Base-by-base conservation (phyloP, 2,329 filamentous ascomycete genomes). In the Botrytis porri region DNA sequence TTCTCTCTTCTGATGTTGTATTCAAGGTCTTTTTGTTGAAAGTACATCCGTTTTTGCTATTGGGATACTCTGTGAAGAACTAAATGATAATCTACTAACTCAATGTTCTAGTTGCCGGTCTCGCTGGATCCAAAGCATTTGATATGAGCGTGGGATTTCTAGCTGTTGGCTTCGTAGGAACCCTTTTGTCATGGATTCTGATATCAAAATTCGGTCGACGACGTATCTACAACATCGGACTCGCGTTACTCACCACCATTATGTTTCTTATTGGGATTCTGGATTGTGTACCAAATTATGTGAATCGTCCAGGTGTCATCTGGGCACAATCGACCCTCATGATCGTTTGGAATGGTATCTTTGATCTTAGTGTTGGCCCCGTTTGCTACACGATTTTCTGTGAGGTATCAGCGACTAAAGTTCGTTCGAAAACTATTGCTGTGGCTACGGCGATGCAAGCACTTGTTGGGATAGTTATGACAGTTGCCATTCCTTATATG, bases 181-280 rank as follows among this genome's bases (percentile, higher is more conserved):
- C 89, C 79, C 89, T 89, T 84, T 83, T 89, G 45, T 91, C 89
- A 67, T 92, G 89, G 90, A 81, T 90, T 70, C 84, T 91, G 63
- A 90, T 88, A 29, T 85, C 86, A 0, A 90, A 88, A 80, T 84
- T 88, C 71, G 88, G 89, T 78, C 86, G 89, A 70, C 88, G 89
- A 67, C 85, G 86, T 57, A 90, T 91, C 80, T 91, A 90, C 80
- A 83, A 90, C 71, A 89, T 85, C 82, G 89, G 89, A 73, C 86
- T 79, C 2, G 66, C 85, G 18, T 78, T 83, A n/a, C 84, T 86
- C 80, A 89, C 89, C 80, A 82, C 84, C 57, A 77, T 80, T 51
- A 84, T 91, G 77, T 83, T 91, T 35, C 69, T 91, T 66, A 78
- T 80, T 16, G 78, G 75, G 22, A 75, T 79, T 48, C 65, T 78